These are phyloP conservation scores for Xerocomus nothofagi DNA, from an alignment of 1,284 basidiomycete genomes.

Conservation along the genomic window DNA sequence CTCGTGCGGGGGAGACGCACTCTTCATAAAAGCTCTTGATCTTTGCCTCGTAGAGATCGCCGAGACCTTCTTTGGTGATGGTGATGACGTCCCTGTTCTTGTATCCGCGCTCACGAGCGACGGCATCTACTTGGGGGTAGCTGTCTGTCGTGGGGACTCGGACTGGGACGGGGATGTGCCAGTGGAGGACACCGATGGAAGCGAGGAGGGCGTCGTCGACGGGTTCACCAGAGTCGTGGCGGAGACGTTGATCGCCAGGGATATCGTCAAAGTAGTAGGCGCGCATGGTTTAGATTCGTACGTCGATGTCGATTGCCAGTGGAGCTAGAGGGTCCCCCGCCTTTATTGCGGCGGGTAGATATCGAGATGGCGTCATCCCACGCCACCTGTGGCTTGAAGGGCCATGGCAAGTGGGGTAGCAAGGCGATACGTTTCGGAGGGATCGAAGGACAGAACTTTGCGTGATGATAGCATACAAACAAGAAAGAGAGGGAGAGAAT, in stretches of 20 bases:
- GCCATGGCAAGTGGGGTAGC: too few species aligned
- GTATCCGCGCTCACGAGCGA: slow-evolving; percentile 69
- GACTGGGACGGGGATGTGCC: slow-evolving; percentile 62
- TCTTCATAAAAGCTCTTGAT: slow-evolving; percentile 81
- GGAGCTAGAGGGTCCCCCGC: too few species aligned
- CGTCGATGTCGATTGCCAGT: too few species aligned
- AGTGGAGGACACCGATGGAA: slow-evolving; percentile 60
- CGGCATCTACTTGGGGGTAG: slow-evolving; percentile 55
- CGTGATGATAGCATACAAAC: too few species aligned
- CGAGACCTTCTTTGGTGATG: slow-evolving; percentile 71
- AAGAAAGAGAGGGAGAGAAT: too few species aligned
- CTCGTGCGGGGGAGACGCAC: slow-evolving; percentile 42
- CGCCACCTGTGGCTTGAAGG: too few species aligned
- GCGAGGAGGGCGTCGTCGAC: slow-evolving; percentile 52
- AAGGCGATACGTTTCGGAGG: too few species aligned
- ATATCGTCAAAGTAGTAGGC: slow-evolving; percentile 82
- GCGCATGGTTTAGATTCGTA: too few species aligned
- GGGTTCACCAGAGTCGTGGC: slow-evolving; percentile 63
- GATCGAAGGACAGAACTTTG: too few species aligned
- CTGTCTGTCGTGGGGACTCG: slow-evolving; percentile 48
- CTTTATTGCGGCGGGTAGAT: too few species aligned
- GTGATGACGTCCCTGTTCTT: slow-evolving; percentile 79
- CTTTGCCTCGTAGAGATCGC: slow-evolving; percentile 77
- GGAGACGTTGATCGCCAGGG: slow-evolving; percentile 74
- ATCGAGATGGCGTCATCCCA: too few species aligned